A percentile compares a stretch with the other conserved stretches of the same genome.
Conservation (phyloP, 768 basidiomycete genomes). For the Calocybe gangraenosa region DNA sequence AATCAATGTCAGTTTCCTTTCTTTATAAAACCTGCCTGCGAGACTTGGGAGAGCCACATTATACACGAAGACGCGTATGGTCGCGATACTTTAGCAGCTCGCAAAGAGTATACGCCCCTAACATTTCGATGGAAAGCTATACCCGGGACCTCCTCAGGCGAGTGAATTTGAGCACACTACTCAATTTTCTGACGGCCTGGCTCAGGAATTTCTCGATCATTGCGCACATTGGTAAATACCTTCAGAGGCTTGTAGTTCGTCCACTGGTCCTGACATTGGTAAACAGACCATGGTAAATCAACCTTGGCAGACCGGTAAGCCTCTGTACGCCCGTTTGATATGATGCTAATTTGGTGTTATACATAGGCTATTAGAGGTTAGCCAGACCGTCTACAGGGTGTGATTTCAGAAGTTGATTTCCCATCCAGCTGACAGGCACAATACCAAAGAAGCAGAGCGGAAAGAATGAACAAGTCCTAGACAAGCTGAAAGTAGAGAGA, state of each 20-base stretch:
- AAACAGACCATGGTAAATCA: slow-evolving; percentile 85
- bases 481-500: slow-evolving; percentile 94
- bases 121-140: slow-evolving; percentile 51
- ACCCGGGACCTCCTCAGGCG: slow-evolving; percentile 69
- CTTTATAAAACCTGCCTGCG: slow-evolving; percentile 24
- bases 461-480: slow-evolving; percentile 80
- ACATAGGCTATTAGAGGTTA: slow-evolving; percentile 71
- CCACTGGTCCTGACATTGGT: slow-evolving; percentile 5
- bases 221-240: slow-evolving; percentile 78
- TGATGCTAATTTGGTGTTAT: slow-evolving; percentile 4
- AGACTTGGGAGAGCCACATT: slow-evolving; percentile 16
- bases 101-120: neutral
- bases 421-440: slow-evolving; percentile 76
- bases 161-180: neutral
- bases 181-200: neutral
- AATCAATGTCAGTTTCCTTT: slow-evolving; percentile 20
- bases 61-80: slow-evolving; percentile 3
- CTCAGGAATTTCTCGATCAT: slow-evolving; percentile 93
- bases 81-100: slow-evolving; percentile 28
- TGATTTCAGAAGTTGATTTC: slow-evolving; percentile 12
- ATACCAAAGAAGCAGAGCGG: slow-evolving; percentile 63
- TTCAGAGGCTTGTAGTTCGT: neutral
- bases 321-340: neutral
- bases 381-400: neutral
- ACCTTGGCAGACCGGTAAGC: slow-evolving; percentile 80